Evolutionary conservation across 768 basidiomycete species (phyloP), one percentile per base, ranked within the genome.

Genomic region (Leccinum boreale): DNA sequence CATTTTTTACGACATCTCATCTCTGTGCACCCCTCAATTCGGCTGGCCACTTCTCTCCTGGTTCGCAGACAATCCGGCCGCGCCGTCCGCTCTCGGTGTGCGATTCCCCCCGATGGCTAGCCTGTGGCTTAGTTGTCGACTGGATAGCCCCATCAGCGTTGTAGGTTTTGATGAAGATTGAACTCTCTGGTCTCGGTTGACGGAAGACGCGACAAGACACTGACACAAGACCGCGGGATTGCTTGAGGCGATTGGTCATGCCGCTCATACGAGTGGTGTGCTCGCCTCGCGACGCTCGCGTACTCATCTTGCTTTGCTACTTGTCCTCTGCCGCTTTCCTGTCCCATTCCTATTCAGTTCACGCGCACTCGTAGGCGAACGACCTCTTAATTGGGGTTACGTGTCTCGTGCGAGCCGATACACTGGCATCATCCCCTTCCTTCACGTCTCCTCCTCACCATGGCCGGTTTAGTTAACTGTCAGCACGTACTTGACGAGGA

Each of bases 381-480:
- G 86, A 88, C 85, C 87, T 82, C 87, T 89, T 90, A 57, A 72
- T 66, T 89, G 89, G 81, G 87, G 87, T 87, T 84, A 78, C 84
- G 86, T 85, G 80, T 81, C 81, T 86, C 85, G 84, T 79, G 78
- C 79, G 76, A 77, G 85, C 87, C 87, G 75, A 90, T 69, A 89
- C 89, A 86, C 78, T 70, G 87, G 87, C 68, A 57, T 81, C 81
- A 74, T 75, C 72, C 62, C 73, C 68, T 14, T 64, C 58, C 71
- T 70, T 52, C 55, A 51, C 51, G 56, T 62, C 68, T 61, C 50
- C 50, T 5, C 53, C 53, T 66, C 64, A 62, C 63, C 55, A 53
- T 48, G 33, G 46, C 58, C 55, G 61, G 60, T 72, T 70, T 72
- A 59, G 53, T 62, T 68, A 53, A 50, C 58, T 48, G 36, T 62